phyloP scores from a whole-genome alignment of 1,284 basidiomycete genomes.

The Pseudozyma flocculosa region DNA sequence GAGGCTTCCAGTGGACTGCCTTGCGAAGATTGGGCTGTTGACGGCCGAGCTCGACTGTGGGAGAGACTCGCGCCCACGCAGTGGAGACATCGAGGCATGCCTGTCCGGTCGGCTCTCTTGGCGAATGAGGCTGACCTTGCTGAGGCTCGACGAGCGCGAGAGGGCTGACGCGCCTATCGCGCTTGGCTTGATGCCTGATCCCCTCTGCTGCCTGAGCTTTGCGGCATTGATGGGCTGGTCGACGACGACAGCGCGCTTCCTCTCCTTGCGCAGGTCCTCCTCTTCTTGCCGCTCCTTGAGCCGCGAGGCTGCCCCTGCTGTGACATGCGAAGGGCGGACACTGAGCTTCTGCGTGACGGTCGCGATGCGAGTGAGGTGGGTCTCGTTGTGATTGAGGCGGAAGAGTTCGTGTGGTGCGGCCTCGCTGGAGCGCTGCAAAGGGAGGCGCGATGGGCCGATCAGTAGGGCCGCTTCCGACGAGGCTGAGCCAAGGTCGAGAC shows the following conservation, averaged over 20 bases:
- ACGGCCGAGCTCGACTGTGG: too few species aligned
- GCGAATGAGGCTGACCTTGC: neutral
- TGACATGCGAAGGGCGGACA: slow-evolving; percentile 23
- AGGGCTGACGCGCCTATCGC: neutral
- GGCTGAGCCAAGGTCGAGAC: neutral
- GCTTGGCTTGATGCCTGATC: neutral
- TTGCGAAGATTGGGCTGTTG: too few species aligned
- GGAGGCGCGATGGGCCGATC: neutral
- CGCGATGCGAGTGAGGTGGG: slow-evolving; percentile 15
- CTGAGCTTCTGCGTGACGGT: slow-evolving; percentile 23
- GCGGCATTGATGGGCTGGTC: neutral
- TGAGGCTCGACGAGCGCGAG: neutral
- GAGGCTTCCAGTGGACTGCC: neutral
- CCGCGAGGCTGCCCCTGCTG: slow-evolving; percentile 23
- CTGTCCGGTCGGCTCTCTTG: neutral
- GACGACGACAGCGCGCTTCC: slow-evolving; percentile 14
- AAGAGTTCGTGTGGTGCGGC: slow-evolving; percentile 27
- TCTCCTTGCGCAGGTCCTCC: slow-evolving; percentile 28
- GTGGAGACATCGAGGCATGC: neutral
- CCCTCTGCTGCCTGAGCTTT: neutral
- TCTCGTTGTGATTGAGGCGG: slow-evolving; percentile 25
- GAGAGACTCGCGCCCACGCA: neutral
- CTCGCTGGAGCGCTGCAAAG: neutral
- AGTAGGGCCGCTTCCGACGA: neutral
- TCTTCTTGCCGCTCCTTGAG: slow-evolving; percentile 37